Conservation (phyloP, 176 grass and related monocot species). For the Oryza rufipogon region DNA sequence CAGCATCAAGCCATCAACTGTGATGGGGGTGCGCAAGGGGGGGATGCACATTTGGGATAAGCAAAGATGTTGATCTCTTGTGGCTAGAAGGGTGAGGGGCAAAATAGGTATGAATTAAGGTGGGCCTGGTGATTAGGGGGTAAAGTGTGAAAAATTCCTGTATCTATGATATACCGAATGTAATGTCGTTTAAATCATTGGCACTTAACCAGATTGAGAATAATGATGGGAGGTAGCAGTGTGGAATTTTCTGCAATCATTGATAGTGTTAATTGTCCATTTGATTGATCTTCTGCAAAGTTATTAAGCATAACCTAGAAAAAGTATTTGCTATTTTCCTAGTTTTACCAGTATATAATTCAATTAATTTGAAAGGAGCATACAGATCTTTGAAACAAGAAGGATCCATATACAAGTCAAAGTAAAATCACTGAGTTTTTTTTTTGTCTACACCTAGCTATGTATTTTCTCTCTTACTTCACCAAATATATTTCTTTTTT, state of each 20-base stretch:
- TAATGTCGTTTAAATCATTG: neutral
- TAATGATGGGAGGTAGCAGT: too few relatives aligned
- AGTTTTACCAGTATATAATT: slow-evolving; percentile 13
- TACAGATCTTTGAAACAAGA: neutral
- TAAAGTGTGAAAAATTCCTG: neutral
- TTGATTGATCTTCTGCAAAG: neutral
- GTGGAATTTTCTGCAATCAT: neutral
- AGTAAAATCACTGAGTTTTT: neutral
- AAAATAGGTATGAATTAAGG: neutral
- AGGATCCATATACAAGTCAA: neutral
- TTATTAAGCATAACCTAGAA: slow-evolving; percentile 5
- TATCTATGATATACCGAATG: neutral
- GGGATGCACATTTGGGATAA: too few relatives aligned
- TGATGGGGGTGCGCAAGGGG: too few relatives aligned
- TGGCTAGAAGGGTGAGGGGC: neutral
- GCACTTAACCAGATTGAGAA: neutral
- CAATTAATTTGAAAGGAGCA: slow-evolving; percentile 14
- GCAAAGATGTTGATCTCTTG: neutral
- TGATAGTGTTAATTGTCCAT: neutral
- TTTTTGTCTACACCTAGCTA: neutral
- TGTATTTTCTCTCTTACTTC: slow-evolving; percentile 7
- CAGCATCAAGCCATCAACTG: too few relatives aligned
- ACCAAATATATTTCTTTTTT: neutral
- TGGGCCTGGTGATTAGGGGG: neutral
- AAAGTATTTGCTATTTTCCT: neutral